Percentiles rank a stretch among this genome's conserved stretches.
Conservation (phyloP, 2,329 filamentous ascomycete species). For the Neophaeococcomyces mojaviensis region DNA sequence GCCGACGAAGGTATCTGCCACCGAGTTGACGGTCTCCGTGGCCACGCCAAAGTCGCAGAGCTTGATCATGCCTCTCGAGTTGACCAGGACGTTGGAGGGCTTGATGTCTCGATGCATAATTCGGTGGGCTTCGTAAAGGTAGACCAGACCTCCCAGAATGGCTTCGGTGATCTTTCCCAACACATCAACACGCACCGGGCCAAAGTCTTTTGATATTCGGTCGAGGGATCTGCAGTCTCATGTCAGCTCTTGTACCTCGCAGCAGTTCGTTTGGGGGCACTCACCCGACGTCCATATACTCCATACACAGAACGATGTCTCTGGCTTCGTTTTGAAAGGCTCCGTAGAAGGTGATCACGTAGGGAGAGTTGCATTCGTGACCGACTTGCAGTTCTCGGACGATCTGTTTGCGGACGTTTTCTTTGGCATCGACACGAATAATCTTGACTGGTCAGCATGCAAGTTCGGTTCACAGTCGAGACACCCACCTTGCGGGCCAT, state of each 20-base stretch:
- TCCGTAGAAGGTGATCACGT: constrained; percentile 96
- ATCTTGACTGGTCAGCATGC: constrained; percentile 2
- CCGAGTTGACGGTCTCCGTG: constrained; percentile 92
- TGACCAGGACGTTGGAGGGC: constrained; percentile 93
- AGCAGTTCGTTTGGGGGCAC: too few relatives aligned
- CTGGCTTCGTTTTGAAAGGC: constrained; percentile 94
- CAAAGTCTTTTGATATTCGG: constrained; percentile 87
- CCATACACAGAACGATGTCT: constrained; percentile 99
- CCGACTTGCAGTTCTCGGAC: constrained; percentile 96
- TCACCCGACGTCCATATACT: constrained; percentile 98
- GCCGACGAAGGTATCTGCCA: constrained; percentile 95
- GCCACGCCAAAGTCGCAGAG: constrained; percentile 99
- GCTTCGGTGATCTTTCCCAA: constrained; percentile 96
- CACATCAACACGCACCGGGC: constrained; percentile 90
- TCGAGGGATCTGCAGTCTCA: constrained; percentile 66
- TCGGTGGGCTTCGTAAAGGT: constrained; percentile 88
- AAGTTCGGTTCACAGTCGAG: background rate
- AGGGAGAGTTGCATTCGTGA: constrained; percentile 93
- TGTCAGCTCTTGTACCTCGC: constrained; percentile 17
- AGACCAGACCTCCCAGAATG: constrained; percentile 84
- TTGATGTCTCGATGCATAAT: constrained; percentile 99
- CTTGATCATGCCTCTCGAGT: constrained; percentile 90
- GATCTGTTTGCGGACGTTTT: constrained; percentile 92
- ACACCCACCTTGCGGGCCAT: constrained; percentile 88
- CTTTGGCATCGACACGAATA: constrained; percentile 96